Conservation (phyloP, 2,329 filamentous ascomycete genomes). For the Thelonectria discophora region DNA sequence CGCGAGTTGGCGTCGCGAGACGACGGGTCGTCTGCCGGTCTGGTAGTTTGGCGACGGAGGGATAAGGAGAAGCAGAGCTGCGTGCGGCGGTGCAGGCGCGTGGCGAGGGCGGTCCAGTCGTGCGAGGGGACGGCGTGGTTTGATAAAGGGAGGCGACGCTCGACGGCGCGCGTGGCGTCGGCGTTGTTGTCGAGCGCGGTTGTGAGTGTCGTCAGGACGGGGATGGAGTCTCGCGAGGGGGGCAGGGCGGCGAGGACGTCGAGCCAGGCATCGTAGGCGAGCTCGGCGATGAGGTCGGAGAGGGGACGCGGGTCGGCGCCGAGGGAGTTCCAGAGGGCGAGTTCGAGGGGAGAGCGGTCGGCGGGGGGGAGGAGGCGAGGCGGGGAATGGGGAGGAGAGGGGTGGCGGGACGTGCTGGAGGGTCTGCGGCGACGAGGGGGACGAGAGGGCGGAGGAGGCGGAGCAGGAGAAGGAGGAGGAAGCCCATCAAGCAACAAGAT, state of each 20-base stretch:
- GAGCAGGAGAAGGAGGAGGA: slow-evolving; percentile 14
- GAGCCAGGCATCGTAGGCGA: slow-evolving; percentile 42
- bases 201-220: slow-evolving; percentile 34
- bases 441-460: slow-evolving; percentile 14
- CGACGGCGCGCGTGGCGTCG: slow-evolving; percentile 33
- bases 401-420: slow-evolving; percentile 2
- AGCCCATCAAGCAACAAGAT: slow-evolving; percentile 39
- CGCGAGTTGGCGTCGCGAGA: slow-evolving; percentile 48
- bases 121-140: slow-evolving; percentile 17
- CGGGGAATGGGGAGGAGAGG: not conserved
- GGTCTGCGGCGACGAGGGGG: slow-evolving; percentile 12
- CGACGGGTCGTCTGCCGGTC: slow-evolving; percentile 13
- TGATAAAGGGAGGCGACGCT: slow-evolving; percentile 20
- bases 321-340: slow-evolving; percentile 32
- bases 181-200: slow-evolving; percentile 41
- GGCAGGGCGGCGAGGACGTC: slow-evolving; percentile 35
- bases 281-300: slow-evolving; percentile 37
- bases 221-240: slow-evolving; percentile 20
- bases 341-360: slow-evolving; percentile 32
- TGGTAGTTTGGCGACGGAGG: not conserved
- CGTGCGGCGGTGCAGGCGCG: slow-evolving; percentile 36
- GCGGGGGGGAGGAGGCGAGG: slow-evolving; percentile 2
- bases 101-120: slow-evolving; percentile 37
- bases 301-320: slow-evolving; percentile 21
- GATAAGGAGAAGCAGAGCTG: slow-evolving; percentile 32